phyloP scores from a whole-genome alignment of 352 stramenopile species.

The Globisporangium paddicum region DNA sequence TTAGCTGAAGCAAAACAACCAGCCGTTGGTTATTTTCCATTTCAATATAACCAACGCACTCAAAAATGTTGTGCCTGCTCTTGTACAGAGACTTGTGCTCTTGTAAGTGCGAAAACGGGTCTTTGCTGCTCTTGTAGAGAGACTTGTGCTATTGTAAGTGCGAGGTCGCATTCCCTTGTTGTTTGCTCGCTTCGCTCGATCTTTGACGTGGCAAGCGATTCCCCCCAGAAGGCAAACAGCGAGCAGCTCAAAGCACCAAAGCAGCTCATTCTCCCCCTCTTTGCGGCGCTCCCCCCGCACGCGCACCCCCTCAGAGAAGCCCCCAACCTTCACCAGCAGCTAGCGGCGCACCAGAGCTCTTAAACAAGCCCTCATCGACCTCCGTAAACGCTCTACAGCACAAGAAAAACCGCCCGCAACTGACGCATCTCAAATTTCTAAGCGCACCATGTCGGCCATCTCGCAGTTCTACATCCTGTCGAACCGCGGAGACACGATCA shows the following conservation, averaged over 20 bases:
- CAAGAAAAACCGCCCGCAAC: not conserved
- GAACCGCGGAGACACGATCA: conserved; percentile 97
- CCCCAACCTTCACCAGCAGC: not conserved
- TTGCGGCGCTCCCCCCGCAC: not conserved
- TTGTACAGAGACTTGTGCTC: not conserved
- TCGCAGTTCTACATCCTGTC: conserved; percentile 99
- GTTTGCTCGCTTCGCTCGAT: conserved; percentile 10
- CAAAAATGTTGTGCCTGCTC: not conserved
- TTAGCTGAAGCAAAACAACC: not conserved
- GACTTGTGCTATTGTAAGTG: conserved; percentile 1
- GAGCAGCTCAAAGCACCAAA: conserved; percentile 3
- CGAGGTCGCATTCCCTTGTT: not conserved
- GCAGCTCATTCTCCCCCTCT: not conserved
- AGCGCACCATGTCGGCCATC: conserved; percentile 71
- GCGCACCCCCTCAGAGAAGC: not conserved
- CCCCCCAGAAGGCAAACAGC: conserved; percentile 1
- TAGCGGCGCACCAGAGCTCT: not conserved
- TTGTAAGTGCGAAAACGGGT: conserved; percentile 8
- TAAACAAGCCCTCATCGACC: not conserved
- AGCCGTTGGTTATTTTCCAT: not conserved
- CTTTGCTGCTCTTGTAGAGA: not conserved
- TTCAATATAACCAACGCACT: conserved; percentile 3
- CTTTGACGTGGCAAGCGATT: conserved; percentile 12
- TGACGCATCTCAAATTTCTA: not conserved
- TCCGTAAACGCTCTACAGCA: not conserved